Percentiles rank a stretch among this genome's conserved stretches.
These are phyloP conservation scores for Clathrospora elynae DNA, from an alignment of 2,329 filamentous ascomycete species.

Conservation along the genomic window DNA sequence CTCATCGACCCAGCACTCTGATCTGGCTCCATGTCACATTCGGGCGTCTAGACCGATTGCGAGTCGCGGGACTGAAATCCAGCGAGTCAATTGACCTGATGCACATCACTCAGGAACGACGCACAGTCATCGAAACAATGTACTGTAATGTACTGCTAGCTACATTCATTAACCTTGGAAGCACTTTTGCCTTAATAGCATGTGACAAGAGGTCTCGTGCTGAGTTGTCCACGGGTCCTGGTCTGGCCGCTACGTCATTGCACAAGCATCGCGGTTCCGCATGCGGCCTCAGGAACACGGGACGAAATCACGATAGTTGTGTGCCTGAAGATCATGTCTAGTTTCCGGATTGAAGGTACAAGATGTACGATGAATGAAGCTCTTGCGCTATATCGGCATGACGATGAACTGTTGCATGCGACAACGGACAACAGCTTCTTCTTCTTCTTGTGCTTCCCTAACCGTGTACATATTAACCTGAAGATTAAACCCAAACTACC, in stretches of 20 bases:
- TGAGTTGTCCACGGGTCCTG: slow-evolving; percentile 7
- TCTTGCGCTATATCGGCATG: too few species aligned
- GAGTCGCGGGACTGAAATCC: too few species aligned
- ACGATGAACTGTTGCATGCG: too few species aligned
- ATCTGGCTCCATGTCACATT: too few species aligned
- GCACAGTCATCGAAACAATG: slow-evolving; percentile 10
- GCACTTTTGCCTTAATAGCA: slow-evolving; percentile 3
- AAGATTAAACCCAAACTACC: slow-evolving; percentile 8
- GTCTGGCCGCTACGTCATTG: slow-evolving; percentile 15
- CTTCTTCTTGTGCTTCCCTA: too few species aligned
- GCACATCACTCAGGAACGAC: slow-evolving; percentile 10
- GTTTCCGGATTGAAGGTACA: not conserved
- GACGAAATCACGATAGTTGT: slow-evolving; percentile 1
- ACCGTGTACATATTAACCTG: slow-evolving; percentile 2
- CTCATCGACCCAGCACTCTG: slow-evolving; percentile 3
- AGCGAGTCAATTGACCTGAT: slow-evolving; percentile 7
- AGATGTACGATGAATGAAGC: too few species aligned
- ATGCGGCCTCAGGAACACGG: slow-evolving; percentile 12
- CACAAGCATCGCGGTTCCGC: slow-evolving; percentile 15
- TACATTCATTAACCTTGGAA: too few species aligned
- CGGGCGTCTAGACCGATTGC: too few species aligned
- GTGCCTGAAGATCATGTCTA: slow-evolving; percentile 19
- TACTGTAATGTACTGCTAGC: slow-evolving; percentile 12
- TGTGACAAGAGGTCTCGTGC: slow-evolving; percentile 8
- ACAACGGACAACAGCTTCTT: too few species aligned